These are phyloP conservation scores for Ceratocystis smalleyi DNA, from an alignment of 2,329 filamentous ascomycete genomes.

Conservation along the genomic window DNA sequence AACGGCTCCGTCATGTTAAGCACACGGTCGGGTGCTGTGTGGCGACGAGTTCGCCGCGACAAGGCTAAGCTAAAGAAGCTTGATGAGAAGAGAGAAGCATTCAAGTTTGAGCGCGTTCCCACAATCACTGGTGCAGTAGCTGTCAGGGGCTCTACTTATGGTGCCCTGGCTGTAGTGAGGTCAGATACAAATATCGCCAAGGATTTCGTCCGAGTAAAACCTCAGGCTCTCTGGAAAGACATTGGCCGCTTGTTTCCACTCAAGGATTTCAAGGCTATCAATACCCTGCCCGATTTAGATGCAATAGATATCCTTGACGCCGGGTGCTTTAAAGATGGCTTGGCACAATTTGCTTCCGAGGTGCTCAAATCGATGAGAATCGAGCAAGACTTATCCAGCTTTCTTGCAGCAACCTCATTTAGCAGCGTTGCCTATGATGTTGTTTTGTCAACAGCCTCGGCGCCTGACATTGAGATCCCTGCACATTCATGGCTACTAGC, in stretches of 20 bases:
- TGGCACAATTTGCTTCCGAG: constrained; percentile 35
- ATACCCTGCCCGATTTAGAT: constrained; percentile 26
- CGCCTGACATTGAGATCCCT: constrained; percentile 58
- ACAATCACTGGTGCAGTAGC: constrained; percentile 71
- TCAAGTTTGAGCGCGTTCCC: constrained; percentile 86
- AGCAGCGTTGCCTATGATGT: constrained; percentile 30
- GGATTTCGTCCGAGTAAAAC: constrained; percentile 49
- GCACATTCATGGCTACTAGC: constrained; percentile 69
- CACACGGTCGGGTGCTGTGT: constrained; percentile 82
- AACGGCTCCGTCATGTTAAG: constrained; percentile 91
- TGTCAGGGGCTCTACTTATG: constrained; percentile 76
- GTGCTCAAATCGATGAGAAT: constrained; percentile 49
- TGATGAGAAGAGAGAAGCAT: constrained; percentile 62
- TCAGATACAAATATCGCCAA: constrained; percentile 71
- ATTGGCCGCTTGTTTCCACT: constrained; percentile 56
- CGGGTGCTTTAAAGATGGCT: constrained; percentile 29
- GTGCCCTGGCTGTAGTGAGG: constrained; percentile 75
- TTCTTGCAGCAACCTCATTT: constrained; percentile 30
- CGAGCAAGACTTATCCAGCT: constrained; percentile 43
- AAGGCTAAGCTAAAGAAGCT: constrained; percentile 52
- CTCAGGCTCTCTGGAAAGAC: constrained; percentile 59
- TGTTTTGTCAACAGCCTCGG: constrained; percentile 39
- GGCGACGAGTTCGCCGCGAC: constrained; percentile 68
- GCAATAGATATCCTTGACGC: constrained; percentile 29
- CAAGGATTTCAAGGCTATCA: constrained; percentile 36